Conservation (phyloP, 768 basidiomycete species). For the Hygrocybe coccinea region DNA sequence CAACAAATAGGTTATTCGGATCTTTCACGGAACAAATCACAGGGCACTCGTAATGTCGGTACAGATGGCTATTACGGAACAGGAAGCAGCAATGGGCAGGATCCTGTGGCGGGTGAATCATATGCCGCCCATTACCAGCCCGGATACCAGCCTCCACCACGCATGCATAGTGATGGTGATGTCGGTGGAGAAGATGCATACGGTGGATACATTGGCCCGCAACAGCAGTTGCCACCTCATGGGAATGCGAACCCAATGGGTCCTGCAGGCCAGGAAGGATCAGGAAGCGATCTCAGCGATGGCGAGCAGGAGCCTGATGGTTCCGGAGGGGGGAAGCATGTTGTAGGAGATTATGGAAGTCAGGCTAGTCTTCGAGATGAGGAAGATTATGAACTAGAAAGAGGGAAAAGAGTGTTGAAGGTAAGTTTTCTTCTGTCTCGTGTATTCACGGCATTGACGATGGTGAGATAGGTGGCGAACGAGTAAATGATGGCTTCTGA, state of each 20-base stretch:
- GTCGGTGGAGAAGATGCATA: conserved; percentile 1
- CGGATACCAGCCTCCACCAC: neutral
- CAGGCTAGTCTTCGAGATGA: conserved; percentile 9
- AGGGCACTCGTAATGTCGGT: neutral
- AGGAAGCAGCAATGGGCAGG: neutral
- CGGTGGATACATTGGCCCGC: neutral
- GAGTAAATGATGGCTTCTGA: too few relatives aligned
- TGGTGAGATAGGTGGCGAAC: too few relatives aligned
- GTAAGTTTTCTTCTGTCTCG: conserved; percentile 13
- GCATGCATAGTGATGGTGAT: neutral
- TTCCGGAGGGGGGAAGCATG: too few relatives aligned
- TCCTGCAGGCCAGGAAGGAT: neutral
- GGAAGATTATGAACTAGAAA: conserved; percentile 25
- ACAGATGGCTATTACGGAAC: conserved; percentile 5
- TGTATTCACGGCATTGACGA: too few relatives aligned
- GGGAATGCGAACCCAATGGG: conserved; percentile 5
- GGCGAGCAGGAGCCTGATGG: conserved; percentile 20
- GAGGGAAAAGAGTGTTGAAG: conserved; percentile 31
- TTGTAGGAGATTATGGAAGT: conserved; percentile 4
- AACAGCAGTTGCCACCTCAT: neutral
- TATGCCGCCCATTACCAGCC: conserved; percentile 10
- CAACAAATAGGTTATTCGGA: conserved; percentile 10
- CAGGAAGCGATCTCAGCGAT: conserved; percentile 7
- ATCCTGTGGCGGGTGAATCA: neutral
- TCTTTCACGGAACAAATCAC: conserved; percentile 13